Evolutionary conservation across 2,329 filamentous ascomycete species (phyloP).

Genomic region (Pleoardoris graminearum): DNA sequence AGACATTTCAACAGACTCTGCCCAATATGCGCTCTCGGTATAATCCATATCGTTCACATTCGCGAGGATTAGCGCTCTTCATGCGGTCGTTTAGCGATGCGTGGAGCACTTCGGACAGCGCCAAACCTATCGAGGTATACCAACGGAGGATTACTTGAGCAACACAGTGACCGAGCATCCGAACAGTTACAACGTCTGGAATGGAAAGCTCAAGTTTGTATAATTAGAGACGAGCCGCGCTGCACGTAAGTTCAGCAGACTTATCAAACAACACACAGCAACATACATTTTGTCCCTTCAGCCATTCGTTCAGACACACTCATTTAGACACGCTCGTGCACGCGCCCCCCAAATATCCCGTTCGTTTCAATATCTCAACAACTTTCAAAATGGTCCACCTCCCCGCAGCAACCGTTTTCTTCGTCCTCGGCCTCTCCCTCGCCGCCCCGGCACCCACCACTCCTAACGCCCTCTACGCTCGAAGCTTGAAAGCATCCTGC

Average conservation of each 20-base stretch:
- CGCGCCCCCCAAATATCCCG: too few species aligned
- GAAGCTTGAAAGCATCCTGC: constrained; percentile 15
- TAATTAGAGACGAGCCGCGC: not conserved
- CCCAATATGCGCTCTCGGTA: not conserved
- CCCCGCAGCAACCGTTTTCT: constrained; percentile 10
- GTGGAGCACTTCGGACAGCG: not conserved
- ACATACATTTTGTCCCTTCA: not conserved
- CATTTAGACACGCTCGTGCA: not conserved
- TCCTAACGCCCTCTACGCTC: constrained; percentile 11
- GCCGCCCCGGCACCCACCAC: constrained; percentile 13
- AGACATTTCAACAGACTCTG: not conserved
- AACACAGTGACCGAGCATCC: not conserved
- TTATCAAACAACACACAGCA: not conserved
- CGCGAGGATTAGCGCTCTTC: not conserved
- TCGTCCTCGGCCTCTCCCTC: constrained; percentile 12
- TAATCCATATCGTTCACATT: not conserved
- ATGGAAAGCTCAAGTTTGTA: not conserved
- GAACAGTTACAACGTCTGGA: not conserved
- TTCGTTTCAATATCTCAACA: not conserved
- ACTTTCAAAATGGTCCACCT: constrained; percentile 10
- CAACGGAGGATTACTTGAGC: not conserved
- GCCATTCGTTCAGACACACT: not conserved
- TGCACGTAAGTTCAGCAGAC: not conserved
- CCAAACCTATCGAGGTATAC: not conserved
- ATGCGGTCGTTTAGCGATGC: not conserved